Percentiles rank a stretch among this genome's conserved stretches.
These are phyloP conservation scores for Geopyxis carbonaria DNA, from an alignment of 495 filamentous ascomycete genomes.

Conservation along the genomic window DNA sequence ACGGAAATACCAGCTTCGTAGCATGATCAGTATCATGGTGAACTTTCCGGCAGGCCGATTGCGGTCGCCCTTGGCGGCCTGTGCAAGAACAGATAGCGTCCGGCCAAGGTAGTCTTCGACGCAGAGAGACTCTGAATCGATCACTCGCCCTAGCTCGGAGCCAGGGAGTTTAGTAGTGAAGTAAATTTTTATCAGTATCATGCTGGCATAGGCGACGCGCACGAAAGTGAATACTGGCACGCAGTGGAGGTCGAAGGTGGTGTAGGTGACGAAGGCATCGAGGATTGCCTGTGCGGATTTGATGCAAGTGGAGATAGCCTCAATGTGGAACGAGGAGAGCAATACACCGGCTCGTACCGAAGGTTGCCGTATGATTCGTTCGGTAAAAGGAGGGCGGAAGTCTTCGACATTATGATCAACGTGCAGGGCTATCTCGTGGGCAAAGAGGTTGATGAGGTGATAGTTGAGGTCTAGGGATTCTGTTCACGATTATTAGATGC, in stretches of 20 bases:
- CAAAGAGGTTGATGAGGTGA: constrained; percentile 55
- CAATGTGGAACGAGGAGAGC: constrained; percentile 47
- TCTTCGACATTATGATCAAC: constrained; percentile 50
- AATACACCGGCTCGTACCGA: constrained; percentile 25
- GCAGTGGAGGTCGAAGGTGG: constrained; percentile 43
- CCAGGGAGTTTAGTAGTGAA: constrained; percentile 52
- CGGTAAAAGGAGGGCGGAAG: constrained; percentile 34
- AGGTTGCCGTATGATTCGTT: constrained; percentile 28
- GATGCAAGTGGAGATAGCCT: constrained; percentile 54
- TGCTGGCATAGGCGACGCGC: constrained; percentile 61
- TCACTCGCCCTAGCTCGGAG: constrained; percentile 56
- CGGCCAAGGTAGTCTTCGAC: constrained; percentile 58
- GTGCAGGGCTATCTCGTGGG: constrained; percentile 75
- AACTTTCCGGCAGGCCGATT: constrained; percentile 62
- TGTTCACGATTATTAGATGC: constrained; percentile 17
- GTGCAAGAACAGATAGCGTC: constrained; percentile 47
- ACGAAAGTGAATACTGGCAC: constrained; percentile 65
- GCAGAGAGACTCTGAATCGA: constrained; percentile 54
- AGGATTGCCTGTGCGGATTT: constrained; percentile 56
- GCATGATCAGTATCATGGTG: constrained; percentile 51
- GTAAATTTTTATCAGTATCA: constrained; percentile 80
- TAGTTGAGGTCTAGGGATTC: constrained; percentile 42
- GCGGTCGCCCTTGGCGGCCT: constrained; percentile 44
- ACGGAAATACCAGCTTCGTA: constrained; percentile 34
- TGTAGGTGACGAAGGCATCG: constrained; percentile 47